Percentiles rank a stretch among this genome's conserved stretches.
phyloP scores from a whole-genome alignment of 345 rosid species.

The Brassica rapa region DNA sequence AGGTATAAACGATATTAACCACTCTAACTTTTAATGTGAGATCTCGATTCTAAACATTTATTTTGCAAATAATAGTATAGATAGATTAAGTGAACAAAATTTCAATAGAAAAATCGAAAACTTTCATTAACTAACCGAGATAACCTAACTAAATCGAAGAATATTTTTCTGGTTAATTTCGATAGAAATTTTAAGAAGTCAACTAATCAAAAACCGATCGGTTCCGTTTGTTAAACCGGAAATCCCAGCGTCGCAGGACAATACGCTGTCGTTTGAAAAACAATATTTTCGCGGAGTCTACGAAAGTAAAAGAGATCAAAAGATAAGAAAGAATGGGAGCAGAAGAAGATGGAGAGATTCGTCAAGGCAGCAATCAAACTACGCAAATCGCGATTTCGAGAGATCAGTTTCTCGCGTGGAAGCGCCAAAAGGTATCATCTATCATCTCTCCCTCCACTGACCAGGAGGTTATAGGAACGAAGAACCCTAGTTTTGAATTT shows the following conservation, averaged over 20 bases:
- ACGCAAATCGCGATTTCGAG: constrained; percentile 40
- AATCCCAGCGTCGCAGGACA: background rate
- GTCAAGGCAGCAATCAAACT: constrained; percentile 28
- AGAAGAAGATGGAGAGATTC: constrained; percentile 43
- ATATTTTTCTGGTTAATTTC: background rate
- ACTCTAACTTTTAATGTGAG: too few relatives aligned
- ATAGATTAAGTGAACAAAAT: too few relatives aligned
- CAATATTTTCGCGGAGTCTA: background rate
- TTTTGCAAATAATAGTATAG: too few relatives aligned
- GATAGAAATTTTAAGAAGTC: background rate
- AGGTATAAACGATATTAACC: too few relatives aligned
- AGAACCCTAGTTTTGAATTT: constrained; percentile 32
- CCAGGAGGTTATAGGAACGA: background rate
- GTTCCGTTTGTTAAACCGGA: background rate
- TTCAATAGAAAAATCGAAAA: too few relatives aligned
- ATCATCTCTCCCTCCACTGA: background rate
- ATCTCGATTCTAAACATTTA: too few relatives aligned
- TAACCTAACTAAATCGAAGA: background rate
- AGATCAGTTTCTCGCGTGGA: constrained; percentile 69
- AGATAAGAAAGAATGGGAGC: constrained; percentile 54
- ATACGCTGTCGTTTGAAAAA: constrained; percentile 15
- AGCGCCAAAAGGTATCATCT: constrained; percentile 56
- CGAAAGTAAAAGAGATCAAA: constrained; percentile 4
- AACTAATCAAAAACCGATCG: background rate
- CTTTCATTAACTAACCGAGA: too few relatives aligned